These are phyloP conservation scores for Tulasnella sp. DNA, from an alignment of 768 basidiomycete genomes.

Conservation along the genomic window DNA sequence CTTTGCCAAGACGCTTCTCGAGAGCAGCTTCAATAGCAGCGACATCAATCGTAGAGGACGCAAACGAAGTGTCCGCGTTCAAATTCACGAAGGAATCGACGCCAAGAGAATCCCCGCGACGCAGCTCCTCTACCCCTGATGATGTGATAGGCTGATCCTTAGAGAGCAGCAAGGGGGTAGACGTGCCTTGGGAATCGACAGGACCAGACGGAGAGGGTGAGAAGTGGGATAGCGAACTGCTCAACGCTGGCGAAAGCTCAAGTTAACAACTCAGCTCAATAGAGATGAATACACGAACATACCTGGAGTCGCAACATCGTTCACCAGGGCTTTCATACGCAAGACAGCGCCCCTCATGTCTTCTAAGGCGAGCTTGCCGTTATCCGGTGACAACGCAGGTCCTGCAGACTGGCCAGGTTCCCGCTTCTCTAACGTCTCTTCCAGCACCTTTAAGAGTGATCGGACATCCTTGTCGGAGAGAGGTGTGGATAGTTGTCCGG, in stretches of 20 bases:
- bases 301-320: background rate
- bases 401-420: background rate
- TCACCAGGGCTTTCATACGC: background rate
- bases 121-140: too few relatives aligned
- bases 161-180: background rate
- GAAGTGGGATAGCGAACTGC: background rate
- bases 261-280: background rate
- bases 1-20: background rate
- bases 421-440: background rate
- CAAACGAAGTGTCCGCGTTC: background rate
- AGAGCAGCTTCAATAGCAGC: background rate
- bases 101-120: too few relatives aligned
- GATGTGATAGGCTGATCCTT: too few relatives aligned
- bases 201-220: background rate
- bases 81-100: too few relatives aligned
- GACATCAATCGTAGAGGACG: background rate
- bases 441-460: background rate
- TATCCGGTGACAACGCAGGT: background rate
- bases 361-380: background rate
- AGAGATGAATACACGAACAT: background rate
- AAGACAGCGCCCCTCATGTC: conserved; percentile 1
- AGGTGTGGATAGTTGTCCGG: too few relatives aligned
- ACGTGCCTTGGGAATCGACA: background rate
- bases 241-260: too few relatives aligned
- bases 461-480: background rate